phyloP scores from a whole-genome alignment of 805 yeast species.

The Ogataea kodamae region DNA sequence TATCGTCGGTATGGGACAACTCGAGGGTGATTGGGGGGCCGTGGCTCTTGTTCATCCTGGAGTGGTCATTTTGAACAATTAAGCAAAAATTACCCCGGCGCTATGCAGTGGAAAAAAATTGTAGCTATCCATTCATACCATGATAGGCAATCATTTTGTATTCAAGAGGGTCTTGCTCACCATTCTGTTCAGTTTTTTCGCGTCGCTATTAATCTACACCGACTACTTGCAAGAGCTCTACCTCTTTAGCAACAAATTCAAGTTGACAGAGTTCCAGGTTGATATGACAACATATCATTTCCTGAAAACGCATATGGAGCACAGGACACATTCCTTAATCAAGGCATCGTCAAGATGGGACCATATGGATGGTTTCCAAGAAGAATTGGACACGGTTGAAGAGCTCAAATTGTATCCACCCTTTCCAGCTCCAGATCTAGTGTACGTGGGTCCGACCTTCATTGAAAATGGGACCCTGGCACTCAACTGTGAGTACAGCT shows the following conservation, averaged over 20 bases:
- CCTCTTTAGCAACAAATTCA: conserved; percentile 25
- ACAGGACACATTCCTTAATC: conserved; percentile 11
- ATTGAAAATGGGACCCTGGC: conserved; percentile 28
- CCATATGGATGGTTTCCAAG: conserved; percentile 5
- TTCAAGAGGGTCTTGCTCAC: conserved; percentile 21
- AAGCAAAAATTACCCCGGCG: conserved; percentile 2
- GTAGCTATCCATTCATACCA: conserved; percentile 3
- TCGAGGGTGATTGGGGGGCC: conserved; percentile 14
- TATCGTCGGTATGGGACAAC: conserved; percentile 22
- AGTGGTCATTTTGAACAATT: conserved; percentile 1
- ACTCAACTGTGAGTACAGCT: conserved; percentile 25
- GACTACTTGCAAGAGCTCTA: conserved; percentile 29
- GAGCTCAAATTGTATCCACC: conserved; percentile 25
- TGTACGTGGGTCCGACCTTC: conserved; percentile 29
- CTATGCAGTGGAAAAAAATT: conserved; percentile 6
- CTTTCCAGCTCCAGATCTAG: conserved; percentile 25
- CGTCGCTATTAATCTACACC: conserved; percentile 25
- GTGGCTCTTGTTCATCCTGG: conserved; percentile 6
- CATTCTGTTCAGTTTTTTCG: conserved; percentile 23
- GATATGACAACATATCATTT: conserved; percentile 23
- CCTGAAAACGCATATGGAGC: conserved; percentile 17
- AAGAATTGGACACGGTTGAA: conserved; percentile 2
- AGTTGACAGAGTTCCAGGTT: conserved; percentile 21
- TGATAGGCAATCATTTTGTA: conserved; percentile 20
- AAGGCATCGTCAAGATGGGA: conserved; percentile 11